These are phyloP conservation scores for Penicillium frequentans DNA, from an alignment of 2,329 filamentous ascomycete genomes.

Conservation along the genomic window DNA sequence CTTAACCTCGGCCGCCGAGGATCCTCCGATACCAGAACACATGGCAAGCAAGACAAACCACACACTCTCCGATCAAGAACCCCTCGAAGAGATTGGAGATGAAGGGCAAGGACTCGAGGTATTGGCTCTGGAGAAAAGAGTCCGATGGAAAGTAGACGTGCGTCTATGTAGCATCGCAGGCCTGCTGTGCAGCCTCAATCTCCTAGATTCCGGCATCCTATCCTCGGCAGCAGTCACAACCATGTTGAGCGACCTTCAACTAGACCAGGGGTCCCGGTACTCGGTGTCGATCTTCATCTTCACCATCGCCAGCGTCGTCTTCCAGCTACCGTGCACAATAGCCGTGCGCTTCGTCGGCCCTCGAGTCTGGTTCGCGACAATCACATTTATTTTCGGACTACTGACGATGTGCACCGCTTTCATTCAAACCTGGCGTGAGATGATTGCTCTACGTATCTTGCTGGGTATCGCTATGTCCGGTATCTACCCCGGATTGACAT, in stretches of 20 bases:
- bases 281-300: conserved; percentile 73
- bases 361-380: conserved; percentile 60
- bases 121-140: conserved; percentile 42
- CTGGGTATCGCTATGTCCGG: conserved; percentile 63
- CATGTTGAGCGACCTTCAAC: conserved; percentile 63
- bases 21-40: neutral
- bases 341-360: conserved; percentile 66
- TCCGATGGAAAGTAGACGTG: conserved; percentile 65
- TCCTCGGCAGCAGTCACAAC: conserved; percentile 68
- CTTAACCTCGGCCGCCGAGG: neutral
- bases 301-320: conserved; percentile 66
- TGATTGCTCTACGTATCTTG: conserved; percentile 66
- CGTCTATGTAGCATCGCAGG: conserved; percentile 70
- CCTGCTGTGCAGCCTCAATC: conserved; percentile 67
- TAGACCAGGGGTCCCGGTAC: conserved; percentile 63
- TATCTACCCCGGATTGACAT: conserved; percentile 47
- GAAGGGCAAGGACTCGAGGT: conserved; percentile 14
- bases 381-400: conserved; percentile 62
- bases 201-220: conserved; percentile 70
- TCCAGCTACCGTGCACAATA: conserved; percentile 68
- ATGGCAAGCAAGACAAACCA: neutral
- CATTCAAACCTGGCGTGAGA: conserved; percentile 65
- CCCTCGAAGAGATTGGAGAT: neutral
- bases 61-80: neutral
- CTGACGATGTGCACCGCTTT: conserved; percentile 70